Percentiles rank a stretch among this genome's conserved stretches.
phyloP scores from a whole-genome alignment of 768 basidiomycete species.

The Leucocoprinus sp. region DNA sequence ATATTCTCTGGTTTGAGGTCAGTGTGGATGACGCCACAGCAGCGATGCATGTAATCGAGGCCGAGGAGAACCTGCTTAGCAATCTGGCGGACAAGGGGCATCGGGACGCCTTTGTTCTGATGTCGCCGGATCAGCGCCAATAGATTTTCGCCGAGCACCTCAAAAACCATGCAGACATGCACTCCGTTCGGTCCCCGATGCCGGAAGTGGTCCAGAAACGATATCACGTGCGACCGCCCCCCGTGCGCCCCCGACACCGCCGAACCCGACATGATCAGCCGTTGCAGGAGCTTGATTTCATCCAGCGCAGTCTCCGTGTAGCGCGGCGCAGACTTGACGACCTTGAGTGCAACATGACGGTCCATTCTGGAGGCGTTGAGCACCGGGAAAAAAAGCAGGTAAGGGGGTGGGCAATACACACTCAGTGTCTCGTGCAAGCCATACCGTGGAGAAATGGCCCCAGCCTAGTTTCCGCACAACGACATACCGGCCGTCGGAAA shows the following conservation, averaged over 20 bases:
- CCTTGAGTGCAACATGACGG: constrained; percentile 97
- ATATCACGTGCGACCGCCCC: constrained; percentile 91
- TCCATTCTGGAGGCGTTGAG: constrained; percentile 53
- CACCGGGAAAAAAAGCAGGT: neutral
- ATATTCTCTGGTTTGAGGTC: constrained; percentile 98
- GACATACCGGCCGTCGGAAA: constrained; percentile 79
- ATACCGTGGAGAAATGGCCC: constrained; percentile 93
- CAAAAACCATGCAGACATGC: constrained; percentile 99
- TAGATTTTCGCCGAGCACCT: constrained; percentile 95
- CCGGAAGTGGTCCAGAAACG: constrained; percentile 94
- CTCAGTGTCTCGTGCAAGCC: constrained; percentile 82
- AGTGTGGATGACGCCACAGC: constrained; percentile 96
- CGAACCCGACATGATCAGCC: constrained; percentile 77
- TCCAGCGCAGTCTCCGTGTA: constrained; percentile 98
- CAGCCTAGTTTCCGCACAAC: constrained; percentile 94
- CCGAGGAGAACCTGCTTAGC: constrained; percentile 95
- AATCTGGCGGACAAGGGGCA: constrained; percentile 88
- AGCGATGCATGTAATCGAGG: constrained; percentile 95
- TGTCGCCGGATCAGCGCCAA: constrained; percentile 95
- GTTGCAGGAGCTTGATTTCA: constrained; percentile 96
- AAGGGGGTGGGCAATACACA: constrained; percentile 26
- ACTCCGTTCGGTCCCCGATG: constrained; percentile 95
- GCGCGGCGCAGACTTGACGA: constrained; percentile 93
- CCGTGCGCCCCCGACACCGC: constrained; percentile 69
- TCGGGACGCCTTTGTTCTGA: constrained; percentile 96